phyloP scores from a whole-genome alignment of 768 basidiomycete genomes.

The Tubosaeta sp. region DNA sequence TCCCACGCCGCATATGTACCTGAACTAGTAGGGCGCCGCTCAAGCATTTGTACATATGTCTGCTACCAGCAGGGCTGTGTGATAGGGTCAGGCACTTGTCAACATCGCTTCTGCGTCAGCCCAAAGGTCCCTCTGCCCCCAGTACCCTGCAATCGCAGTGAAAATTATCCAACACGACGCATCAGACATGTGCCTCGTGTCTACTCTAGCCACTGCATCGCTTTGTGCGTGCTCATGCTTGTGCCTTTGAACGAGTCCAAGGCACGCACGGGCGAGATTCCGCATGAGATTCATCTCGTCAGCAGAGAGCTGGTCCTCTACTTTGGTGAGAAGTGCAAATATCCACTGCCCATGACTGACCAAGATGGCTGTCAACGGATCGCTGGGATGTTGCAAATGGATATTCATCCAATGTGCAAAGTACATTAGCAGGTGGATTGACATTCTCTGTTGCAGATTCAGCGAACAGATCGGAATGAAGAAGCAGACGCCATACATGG shows the following conservation, averaged over 20 bases:
- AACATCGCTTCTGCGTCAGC: constrained; percentile 62
- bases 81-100: constrained; percentile 12
- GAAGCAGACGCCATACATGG: constrained; percentile 45
- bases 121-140: constrained; percentile 84
- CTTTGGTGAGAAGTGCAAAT: constrained; percentile 63
- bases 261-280: constrained; percentile 67
- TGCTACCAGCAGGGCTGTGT: too few relatives aligned
- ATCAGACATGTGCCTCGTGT: constrained; percentile 34
- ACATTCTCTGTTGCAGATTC: constrained; percentile 46
- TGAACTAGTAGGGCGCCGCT: background rate
- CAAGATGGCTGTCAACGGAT: constrained; percentile 39
- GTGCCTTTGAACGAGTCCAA: constrained; percentile 42
- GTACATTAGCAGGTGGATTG: constrained; percentile 78
- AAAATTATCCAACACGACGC: constrained; percentile 74
- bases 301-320: constrained; percentile 65
- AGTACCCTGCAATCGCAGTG: constrained; percentile 56
- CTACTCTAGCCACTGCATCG: background rate
- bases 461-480: constrained; percentile 1
- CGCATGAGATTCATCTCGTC: constrained; percentile 78
- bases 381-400: constrained; percentile 44
- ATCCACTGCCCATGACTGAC: constrained; percentile 73
- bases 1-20: constrained; percentile 18
- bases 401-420: constrained; percentile 77
- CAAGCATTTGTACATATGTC: background rate
- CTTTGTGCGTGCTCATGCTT: constrained; percentile 20